Conservation (phyloP, 75 land plant species). For the Azolla pinnata region DNA sequence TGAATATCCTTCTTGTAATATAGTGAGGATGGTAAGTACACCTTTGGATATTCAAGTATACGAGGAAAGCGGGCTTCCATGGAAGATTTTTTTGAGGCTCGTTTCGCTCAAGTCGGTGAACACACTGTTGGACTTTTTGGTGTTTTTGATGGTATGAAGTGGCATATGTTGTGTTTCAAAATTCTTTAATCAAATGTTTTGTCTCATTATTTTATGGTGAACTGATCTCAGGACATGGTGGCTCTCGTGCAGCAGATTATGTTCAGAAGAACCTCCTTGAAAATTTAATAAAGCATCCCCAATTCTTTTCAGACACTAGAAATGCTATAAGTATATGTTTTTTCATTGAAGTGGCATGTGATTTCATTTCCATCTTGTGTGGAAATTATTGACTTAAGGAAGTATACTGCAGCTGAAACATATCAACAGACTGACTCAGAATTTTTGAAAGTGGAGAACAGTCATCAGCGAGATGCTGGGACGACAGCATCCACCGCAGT, state of each 20-base stretch:
- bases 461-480: conserved; percentile 70
- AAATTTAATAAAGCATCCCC: conserved; percentile 72
- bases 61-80: conserved; percentile 60
- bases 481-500: conserved; percentile 93
- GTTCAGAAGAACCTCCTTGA: conserved; percentile 78
- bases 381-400: not conserved
- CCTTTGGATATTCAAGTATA: conserved; percentile 70
- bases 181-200: conserved; percentile 1
- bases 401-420: conserved; percentile 53
- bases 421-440: conserved; percentile 66
- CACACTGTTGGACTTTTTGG: conserved; percentile 56
- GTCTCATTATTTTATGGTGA: no score
- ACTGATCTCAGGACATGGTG: no score
- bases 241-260: conserved; percentile 70
- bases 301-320: conserved; percentile 68
- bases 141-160: conserved; percentile 62
- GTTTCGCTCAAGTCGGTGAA: conserved; percentile 43
- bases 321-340: conserved; percentile 61
- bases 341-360: not conserved
- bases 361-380: not conserved
- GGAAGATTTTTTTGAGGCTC: conserved; percentile 72
- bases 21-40: conserved; percentile 64
- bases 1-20: no score
- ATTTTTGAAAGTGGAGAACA: conserved; percentile 56
- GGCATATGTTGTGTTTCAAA: not conserved